Percentiles rank a stretch among this genome's conserved stretches.
These are phyloP conservation scores for Antitrichia curtipendula DNA, from an alignment of 225 moss, liverwort and hornwort genomes.

Conservation along the genomic window DNA sequence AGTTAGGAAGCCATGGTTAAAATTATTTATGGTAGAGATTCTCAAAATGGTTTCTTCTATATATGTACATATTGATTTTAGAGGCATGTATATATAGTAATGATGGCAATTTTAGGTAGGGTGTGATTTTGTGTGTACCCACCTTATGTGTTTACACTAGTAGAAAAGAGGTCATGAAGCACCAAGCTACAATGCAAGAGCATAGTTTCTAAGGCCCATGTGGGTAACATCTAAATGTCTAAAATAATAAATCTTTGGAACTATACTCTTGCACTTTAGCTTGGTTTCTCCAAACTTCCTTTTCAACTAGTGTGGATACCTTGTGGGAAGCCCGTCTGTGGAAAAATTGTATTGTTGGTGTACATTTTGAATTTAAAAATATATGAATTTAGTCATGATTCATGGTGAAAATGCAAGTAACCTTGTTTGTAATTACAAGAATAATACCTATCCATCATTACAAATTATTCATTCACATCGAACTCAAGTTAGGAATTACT, in stretches of 20 bases:
- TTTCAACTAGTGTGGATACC: neutral
- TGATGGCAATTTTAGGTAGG: too few species aligned
- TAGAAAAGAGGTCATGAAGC: neutral
- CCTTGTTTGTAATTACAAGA: neutral
- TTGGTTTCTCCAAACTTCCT: neutral
- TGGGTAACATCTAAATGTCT: neutral
- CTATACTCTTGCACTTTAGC: neutral
- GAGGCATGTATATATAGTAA: too few species aligned
- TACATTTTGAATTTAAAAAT: neutral
- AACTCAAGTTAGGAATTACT: accelerated
- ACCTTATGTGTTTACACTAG: too few species aligned
- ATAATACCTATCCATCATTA: neutral
- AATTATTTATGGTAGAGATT: too few species aligned
- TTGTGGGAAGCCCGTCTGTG: neutral
- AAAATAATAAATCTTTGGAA: neutral
- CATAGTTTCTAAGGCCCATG: neutral
- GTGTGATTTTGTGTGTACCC: too few species aligned
- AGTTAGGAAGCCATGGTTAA: too few species aligned
- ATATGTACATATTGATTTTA: too few species aligned
- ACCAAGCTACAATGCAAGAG: neutral
- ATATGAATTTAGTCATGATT: neutral
- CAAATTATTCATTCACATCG: neutral
- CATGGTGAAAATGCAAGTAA: neutral
- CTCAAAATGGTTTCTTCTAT: too few species aligned
- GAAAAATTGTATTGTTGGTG: neutral